Percentiles rank a stretch among this genome's conserved stretches.
Evolutionary conservation across 768 basidiomycete genomes (phyloP).

Genomic region (Russula abietina): DNA sequence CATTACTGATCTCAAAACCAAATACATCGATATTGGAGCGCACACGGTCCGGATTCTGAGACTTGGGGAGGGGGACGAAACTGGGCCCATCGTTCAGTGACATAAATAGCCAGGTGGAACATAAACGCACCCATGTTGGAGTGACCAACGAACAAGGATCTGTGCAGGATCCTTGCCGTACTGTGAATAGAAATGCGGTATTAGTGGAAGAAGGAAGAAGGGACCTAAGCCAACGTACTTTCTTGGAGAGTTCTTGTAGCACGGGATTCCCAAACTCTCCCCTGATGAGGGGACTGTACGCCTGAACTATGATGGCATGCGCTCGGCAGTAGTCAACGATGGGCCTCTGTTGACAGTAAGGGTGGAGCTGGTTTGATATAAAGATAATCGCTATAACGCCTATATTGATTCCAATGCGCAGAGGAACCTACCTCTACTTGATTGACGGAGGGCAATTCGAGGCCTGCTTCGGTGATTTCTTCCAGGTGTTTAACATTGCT

Average conservation of each 20-base stretch:
- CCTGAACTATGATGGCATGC: constrained; percentile 56
- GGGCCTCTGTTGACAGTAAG: constrained; percentile 46
- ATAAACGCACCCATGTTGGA: constrained; percentile 67
- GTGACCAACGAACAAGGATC: constrained; percentile 82
- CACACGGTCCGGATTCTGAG: constrained; percentile 63
- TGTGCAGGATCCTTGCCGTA: constrained; percentile 63
- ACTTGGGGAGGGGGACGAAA: constrained; percentile 79
- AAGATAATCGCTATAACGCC: neutral
- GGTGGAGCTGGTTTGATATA: constrained; percentile 55
- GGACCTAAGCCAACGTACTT: constrained; percentile 38
- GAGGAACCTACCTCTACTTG: constrained; percentile 60
- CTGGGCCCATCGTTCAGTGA: constrained; percentile 34
- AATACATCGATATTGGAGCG: constrained; percentile 66
- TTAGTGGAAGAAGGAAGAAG: neutral
- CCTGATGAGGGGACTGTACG: constrained; percentile 71
- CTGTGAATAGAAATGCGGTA: constrained; percentile 32
- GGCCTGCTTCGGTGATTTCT: constrained; percentile 59
- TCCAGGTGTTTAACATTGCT: constrained; percentile 69
- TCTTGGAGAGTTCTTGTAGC: constrained; percentile 49
- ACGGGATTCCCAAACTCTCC: constrained; percentile 42
- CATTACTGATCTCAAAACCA: constrained; percentile 60
- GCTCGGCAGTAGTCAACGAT: constrained; percentile 46
- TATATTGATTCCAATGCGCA: neutral
- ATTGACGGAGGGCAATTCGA: constrained; percentile 66
- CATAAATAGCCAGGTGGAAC: neutral